These are phyloP conservation scores for Fraxinus excelsior DNA, from an alignment of 257 asterid genomes.

Conservation along the genomic window DNA sequence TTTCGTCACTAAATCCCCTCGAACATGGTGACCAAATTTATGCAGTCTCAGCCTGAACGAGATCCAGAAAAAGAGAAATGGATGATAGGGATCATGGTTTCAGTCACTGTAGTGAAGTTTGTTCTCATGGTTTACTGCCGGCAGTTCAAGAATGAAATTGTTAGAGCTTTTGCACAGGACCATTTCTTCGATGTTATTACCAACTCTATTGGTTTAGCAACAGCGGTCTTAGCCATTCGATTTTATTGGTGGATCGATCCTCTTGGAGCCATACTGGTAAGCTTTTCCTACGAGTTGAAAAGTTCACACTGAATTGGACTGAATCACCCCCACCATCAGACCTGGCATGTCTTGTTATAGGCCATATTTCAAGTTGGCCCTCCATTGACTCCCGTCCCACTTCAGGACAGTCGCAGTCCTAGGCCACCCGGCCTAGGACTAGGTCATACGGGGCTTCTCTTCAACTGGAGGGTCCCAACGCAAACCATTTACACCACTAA, in stretches of 20 bases:
- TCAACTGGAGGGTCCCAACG: not conserved
- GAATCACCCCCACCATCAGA: no score
- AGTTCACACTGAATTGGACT: no score
- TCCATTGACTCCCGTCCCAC: no score
- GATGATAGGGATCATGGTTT: conserved; percentile 44
- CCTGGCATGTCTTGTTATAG: no score
- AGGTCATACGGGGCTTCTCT: not conserved
- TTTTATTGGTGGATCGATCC: conserved; percentile 61
- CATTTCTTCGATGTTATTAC: conserved; percentile 50
- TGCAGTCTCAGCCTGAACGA: conserved; percentile 15
- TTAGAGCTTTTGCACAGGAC: conserved; percentile 40
- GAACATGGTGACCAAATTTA: not conserved
- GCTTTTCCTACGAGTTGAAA: not conserved
- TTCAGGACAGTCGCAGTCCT: no score
- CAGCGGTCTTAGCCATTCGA: conserved; percentile 47
- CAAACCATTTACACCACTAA: not conserved
- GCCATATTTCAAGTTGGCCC: no score
- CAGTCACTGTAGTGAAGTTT: conserved; percentile 44
- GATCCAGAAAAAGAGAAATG: conserved; percentile 38
- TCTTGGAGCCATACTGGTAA: conserved; percentile 40
- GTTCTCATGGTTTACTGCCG: conserved; percentile 50
- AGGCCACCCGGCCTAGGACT: no score
- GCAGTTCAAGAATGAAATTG: conserved; percentile 43
- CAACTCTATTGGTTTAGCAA: conserved; percentile 39
- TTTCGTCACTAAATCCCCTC: not conserved